These are phyloP conservation scores for Phytophthora idaei DNA, from an alignment of 352 stramenopile species.

Conservation along the genomic window DNA sequence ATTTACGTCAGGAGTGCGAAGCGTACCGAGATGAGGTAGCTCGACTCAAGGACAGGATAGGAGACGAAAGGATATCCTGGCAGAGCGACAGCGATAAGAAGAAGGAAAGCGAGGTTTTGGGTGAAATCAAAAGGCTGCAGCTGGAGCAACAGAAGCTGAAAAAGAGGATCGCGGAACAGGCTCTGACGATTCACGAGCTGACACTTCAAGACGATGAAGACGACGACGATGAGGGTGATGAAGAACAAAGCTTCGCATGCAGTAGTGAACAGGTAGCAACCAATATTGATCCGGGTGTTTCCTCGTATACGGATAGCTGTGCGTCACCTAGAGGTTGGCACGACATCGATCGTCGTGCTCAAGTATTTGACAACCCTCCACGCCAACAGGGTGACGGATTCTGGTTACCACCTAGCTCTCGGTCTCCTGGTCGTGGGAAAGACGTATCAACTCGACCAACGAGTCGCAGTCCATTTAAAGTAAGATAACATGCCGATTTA, in stretches of 20 bases:
- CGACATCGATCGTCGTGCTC: slow-evolving; percentile 14
- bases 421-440: slow-evolving; percentile 11
- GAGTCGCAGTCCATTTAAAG: slow-evolving; percentile 23
- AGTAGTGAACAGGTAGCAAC: slow-evolving; percentile 12
- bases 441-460: slow-evolving; percentile 13
- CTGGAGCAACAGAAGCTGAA: slow-evolving; percentile 50
- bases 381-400: slow-evolving; percentile 14
- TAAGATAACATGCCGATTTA: slow-evolving; percentile 5
- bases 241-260: slow-evolving; percentile 25
- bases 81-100: slow-evolving; percentile 42
- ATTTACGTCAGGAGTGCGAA: slow-evolving; percentile 32
- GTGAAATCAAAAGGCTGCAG: slow-evolving; percentile 51
- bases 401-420: slow-evolving; percentile 22
- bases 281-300: slow-evolving; percentile 20
- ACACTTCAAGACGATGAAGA: slow-evolving; percentile 74
- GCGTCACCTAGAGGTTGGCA: slow-evolving; percentile 11
- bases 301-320: slow-evolving; percentile 25
- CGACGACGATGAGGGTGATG: slow-evolving; percentile 30
- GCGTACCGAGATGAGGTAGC: slow-evolving; percentile 23
- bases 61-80: slow-evolving; percentile 33
- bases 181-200: slow-evolving; percentile 79
- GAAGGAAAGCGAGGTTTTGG: slow-evolving; percentile 41
- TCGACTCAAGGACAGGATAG: slow-evolving; percentile 25
- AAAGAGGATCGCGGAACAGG: slow-evolving; percentile 58
- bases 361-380: slow-evolving; percentile 8